Percentiles rank a stretch among this genome's conserved stretches.
Conservation (phyloP, 2,329 filamentous ascomycete genomes). For the Colletotrichum neosansevieriae region DNA sequence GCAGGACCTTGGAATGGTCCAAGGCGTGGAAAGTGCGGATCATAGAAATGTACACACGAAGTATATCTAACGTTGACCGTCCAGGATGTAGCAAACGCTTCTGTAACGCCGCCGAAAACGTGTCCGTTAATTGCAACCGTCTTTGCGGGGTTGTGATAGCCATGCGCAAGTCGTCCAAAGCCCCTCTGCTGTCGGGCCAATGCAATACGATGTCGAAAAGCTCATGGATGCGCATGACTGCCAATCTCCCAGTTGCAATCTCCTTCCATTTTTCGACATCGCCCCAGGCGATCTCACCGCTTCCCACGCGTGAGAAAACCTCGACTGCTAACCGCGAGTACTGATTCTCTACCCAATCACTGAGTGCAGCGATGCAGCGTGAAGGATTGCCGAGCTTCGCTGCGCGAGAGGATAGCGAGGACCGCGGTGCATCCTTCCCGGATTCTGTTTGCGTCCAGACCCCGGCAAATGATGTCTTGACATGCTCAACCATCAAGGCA, state of each 20-base stretch:
- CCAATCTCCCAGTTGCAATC: conserved; percentile 76
- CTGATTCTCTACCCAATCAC: conserved; percentile 75
- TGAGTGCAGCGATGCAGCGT: conserved; percentile 69
- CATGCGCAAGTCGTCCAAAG: conserved; percentile 79
- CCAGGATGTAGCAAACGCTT: conserved; percentile 79
- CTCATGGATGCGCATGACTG: conserved; percentile 75
- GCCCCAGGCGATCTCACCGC: conserved; percentile 59
- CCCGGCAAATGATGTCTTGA: conserved; percentile 71
- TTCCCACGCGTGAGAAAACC: conserved; percentile 64
- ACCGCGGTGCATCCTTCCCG: conserved; percentile 41
- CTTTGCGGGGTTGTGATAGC: conserved; percentile 76
- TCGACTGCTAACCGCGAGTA: conserved; percentile 75
- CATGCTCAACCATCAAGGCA: conserved; percentile 71
- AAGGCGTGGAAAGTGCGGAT: conserved; percentile 82
- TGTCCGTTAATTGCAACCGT: conserved; percentile 76
- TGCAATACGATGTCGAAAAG: conserved; percentile 83
- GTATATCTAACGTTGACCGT: conserved; percentile 79
- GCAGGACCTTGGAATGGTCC: conserved; percentile 81
- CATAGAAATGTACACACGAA: conserved; percentile 83
- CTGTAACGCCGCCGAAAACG: conserved; percentile 75
- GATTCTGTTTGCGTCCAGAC: conserved; percentile 64
- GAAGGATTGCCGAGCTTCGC: conserved; percentile 53
- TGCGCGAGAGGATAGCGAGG: conserved; percentile 43
- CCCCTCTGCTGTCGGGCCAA: conserved; percentile 79
- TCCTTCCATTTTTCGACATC: conserved; percentile 78